phyloP scores from a whole-genome alignment of 345 rosid species.

The Hibiscus mutabilis region DNA sequence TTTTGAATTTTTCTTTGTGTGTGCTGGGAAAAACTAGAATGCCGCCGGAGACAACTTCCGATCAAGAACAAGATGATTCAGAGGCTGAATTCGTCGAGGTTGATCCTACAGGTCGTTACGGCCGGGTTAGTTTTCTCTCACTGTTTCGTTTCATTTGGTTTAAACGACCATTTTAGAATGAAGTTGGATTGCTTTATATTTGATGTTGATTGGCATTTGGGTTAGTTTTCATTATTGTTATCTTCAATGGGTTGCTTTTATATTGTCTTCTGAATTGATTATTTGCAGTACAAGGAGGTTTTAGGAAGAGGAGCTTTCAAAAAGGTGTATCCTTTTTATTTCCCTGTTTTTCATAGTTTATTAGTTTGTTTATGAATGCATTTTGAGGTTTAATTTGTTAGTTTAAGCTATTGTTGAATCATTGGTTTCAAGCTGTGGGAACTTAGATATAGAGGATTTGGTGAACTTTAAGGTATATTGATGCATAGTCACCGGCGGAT shows the following conservation, averaged over 20 bases:
- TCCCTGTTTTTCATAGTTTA: not conserved
- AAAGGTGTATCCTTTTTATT: constrained; percentile 80
- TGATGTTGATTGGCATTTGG: not conserved
- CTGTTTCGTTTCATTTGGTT: not conserved
- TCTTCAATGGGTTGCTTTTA: not conserved
- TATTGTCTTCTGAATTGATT: constrained; percentile 8
- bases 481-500: not conserved
- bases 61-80: constrained; percentile 53
- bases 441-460: constrained; percentile 84
- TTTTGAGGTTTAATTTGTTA: not conserved
- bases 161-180: not conserved
- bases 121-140: constrained; percentile 55
- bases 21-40: constrained; percentile 29
- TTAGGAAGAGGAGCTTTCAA: constrained; percentile 98
- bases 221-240: not conserved
- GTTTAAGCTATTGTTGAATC: constrained; percentile 17
- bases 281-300: constrained; percentile 75
- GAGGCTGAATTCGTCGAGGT: constrained; percentile 68
- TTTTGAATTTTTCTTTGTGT: not conserved
- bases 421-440: constrained; percentile 36
- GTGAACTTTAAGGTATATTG: constrained; percentile 66
- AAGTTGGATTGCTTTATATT: not conserved
- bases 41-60: constrained; percentile 48
- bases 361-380: constrained; percentile 7
- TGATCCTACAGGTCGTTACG: constrained; percentile 86